These are phyloP conservation scores for Ciborinia camelliae DNA, from an alignment of 2,329 filamentous ascomycete species.

Conservation along the genomic window DNA sequence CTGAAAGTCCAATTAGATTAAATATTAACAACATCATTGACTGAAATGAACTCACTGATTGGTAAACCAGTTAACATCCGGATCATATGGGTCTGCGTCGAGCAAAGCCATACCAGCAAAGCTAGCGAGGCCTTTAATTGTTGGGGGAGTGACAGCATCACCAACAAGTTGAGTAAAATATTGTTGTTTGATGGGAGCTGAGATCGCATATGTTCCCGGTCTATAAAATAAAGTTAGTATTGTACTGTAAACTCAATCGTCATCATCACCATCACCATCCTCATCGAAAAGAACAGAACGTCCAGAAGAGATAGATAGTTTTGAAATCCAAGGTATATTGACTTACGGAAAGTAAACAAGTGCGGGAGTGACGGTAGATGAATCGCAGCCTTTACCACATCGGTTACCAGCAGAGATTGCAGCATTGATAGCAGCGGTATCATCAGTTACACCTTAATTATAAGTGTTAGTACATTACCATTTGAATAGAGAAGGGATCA, in stretches of 20 bases:
- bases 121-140: conserved; percentile 66
- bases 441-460: conserved; percentile 61
- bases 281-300: neutral
- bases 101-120: conserved; percentile 88
- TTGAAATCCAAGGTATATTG: neutral
- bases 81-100: conserved; percentile 79
- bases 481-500: conserved; percentile 41
- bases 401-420: conserved; percentile 76
- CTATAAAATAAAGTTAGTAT: conserved; percentile 37
- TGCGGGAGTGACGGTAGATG: conserved; percentile 76
- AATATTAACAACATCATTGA: neutral
- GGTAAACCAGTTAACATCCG: conserved; percentile 70
- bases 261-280: no score
- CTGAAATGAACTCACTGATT: conserved; percentile 52
- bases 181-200: conserved; percentile 72
- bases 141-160: conserved; percentile 68
- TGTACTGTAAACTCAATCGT: neutral
- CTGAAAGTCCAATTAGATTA: conserved; percentile 36
- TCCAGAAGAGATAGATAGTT: neutral
- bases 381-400: conserved; percentile 79
- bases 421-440: conserved; percentile 80
- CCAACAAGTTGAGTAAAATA: conserved; percentile 95
- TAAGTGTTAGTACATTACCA: conserved; percentile 50
- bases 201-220: conserved; percentile 79
- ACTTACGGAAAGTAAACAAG: conserved; percentile 71